Conservation (phyloP, 208 protist genomes). For the Angomonas ambiguus region DNA sequence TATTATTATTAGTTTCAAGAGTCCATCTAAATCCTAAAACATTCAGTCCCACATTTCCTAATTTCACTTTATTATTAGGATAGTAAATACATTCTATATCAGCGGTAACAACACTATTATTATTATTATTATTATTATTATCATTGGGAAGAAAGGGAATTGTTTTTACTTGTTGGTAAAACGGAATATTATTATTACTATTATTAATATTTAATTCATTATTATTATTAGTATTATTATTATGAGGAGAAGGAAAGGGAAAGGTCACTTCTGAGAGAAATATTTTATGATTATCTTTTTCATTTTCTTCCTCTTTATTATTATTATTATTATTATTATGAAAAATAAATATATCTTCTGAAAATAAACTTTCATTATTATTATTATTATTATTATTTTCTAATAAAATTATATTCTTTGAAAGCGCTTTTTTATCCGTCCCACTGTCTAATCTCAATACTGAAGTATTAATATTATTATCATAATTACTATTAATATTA, state of each 20-base stretch:
- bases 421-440: background rate
- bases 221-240: too few relatives aligned
- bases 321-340: background rate
- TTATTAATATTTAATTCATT: too few relatives aligned
- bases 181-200: too few relatives aligned
- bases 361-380: background rate
- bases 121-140: background rate
- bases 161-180: too few relatives aligned
- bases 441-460: background rate
- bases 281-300: conserved; percentile 2
- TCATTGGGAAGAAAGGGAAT: too few relatives aligned
- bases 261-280: too few relatives aligned
- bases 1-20: background rate
- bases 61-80: background rate
- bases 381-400: background rate
- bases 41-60: background rate
- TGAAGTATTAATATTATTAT: conserved; percentile 1
- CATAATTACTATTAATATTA: too few relatives aligned
- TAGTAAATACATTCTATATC: background rate
- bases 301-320: background rate
- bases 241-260: too few relatives aligned
- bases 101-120: background rate
- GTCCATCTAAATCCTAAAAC: background rate
- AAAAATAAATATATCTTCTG: background rate
- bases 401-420: background rate